These are phyloP conservation scores for Fusarium nisikadoi DNA, from an alignment of 2,329 filamentous ascomycete genomes.

Conservation along the genomic window DNA sequence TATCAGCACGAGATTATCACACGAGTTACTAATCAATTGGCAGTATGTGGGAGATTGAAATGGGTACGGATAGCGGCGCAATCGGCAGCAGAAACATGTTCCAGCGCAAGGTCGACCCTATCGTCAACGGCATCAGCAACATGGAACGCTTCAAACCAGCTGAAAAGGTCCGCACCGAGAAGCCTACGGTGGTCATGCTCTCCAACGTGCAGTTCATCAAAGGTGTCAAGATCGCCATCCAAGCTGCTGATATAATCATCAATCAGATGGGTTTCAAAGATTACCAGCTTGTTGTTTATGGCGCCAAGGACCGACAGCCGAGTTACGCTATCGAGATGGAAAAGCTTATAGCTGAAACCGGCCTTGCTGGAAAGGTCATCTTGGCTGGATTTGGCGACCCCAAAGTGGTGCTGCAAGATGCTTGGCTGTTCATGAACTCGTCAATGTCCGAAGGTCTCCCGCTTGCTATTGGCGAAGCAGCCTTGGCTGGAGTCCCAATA, in stretches of 20 bases:
- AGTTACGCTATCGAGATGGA: conserved; percentile 35
- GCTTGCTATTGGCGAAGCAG: conserved; percentile 34
- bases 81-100: conserved; percentile 29
- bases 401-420: conserved; percentile 32
- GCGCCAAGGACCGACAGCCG: conserved; percentile 35
- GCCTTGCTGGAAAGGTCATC: conserved; percentile 19
- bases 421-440: conserved; percentile 39
- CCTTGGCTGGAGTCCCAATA: conserved; percentile 32
- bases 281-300: conserved; percentile 33
- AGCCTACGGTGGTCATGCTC: conserved; percentile 33
- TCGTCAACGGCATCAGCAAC: conserved; percentile 37
- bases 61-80: conserved; percentile 30
- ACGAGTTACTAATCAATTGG: not conserved
- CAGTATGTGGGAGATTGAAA: conserved; percentile 36
- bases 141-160: conserved; percentile 32
- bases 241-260: conserved; percentile 34
- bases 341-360: conserved; percentile 28
- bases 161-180: conserved; percentile 34
- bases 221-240: conserved; percentile 33
- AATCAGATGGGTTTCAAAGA: conserved; percentile 31
- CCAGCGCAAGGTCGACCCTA: conserved; percentile 32
- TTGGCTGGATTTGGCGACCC: conserved; percentile 34
- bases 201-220: conserved; percentile 39
- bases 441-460: conserved; percentile 36
- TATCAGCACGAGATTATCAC: too few relatives aligned